Evolutionary conservation across 2,329 filamentous ascomycete genomes (phyloP), one percentile per base, ranked within the genome.

Genomic region (Alternaria sp.): DNA sequence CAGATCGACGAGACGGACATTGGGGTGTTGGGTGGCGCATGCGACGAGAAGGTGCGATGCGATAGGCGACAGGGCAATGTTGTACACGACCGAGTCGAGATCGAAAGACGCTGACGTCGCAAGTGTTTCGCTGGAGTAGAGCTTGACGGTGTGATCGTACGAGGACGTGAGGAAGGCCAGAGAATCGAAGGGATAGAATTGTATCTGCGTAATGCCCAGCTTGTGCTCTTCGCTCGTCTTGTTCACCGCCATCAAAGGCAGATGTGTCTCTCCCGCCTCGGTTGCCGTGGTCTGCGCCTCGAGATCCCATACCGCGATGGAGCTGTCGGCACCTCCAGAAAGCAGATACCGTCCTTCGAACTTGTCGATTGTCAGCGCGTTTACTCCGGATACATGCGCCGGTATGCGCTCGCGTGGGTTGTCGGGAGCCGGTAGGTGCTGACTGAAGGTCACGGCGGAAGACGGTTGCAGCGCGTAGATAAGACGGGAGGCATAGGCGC

Each of bases 231-330:
- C 69, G 9, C 74, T 65, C 9, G 77, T 76, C 59, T 73, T 78
- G 32, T 66, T 66, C 25, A 73, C 68, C 3, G 69, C 63, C 8
- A 71, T 67, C 28, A 79, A 59, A 17, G 59, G 81, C 71, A 45
- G 77, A 46, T 70, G 63, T 11, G 67, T 63, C 10, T 68, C 55
- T 36, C 65, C 68, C 3, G 62, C 69, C 30, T 72, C 66, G 8
- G 67, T 66, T 47, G 44, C 57, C 19, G 49, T 49, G 5, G 66
- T 63, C 47, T 70, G 54, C 47, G 66, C 65, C 12, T 97, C 91
- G 7, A 97, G 86, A 80, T 97, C 90, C 94, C 94, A 97, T 49
- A 97, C 82, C 69, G 90, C 91, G 73, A 97, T 88, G 1, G 91
- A 91, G 10, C 91, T 92, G 75, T 97, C 93, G 5, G 92, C 90